phyloP scores from a whole-genome alignment of 2,329 filamentous ascomycete genomes.

The Trichoderma hamatum region DNA sequence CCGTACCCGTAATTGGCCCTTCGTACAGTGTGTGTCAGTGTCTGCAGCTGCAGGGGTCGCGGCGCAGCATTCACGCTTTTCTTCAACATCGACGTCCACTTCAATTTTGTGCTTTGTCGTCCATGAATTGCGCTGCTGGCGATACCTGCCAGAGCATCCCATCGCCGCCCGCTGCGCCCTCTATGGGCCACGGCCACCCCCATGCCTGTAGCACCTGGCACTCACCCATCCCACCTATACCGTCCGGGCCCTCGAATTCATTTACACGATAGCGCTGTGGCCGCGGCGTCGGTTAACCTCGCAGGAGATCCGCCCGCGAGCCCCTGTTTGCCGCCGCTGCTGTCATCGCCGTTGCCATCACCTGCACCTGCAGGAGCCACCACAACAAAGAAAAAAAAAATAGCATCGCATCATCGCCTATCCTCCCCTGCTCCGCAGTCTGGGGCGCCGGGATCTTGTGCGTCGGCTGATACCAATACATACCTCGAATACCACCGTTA shows the following conservation, averaged over 20 bases:
- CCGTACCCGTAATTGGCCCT: not conserved
- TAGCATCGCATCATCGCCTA: constrained; percentile 12
- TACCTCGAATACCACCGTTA: not conserved
- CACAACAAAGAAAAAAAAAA: constrained; percentile 7
- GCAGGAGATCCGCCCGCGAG: constrained; percentile 7
- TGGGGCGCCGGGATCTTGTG: constrained; percentile 13
- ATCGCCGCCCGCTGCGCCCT: not conserved
- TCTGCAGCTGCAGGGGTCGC: constrained; percentile 3
- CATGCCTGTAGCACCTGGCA: not conserved
- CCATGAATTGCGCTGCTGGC: not conserved
- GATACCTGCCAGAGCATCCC: not conserved
- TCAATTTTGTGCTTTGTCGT: not conserved
- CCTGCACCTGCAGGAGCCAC: constrained; percentile 21
- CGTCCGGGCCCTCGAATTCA: not conserved
- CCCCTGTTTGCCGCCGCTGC: constrained; percentile 9
- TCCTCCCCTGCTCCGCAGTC: constrained; percentile 23
- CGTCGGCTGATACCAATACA: not conserved
- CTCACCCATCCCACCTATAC: not conserved
- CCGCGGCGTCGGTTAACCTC: not conserved
- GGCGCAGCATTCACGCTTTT: constrained; percentile 2
- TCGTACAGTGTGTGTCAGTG: not conserved
- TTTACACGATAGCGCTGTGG: not conserved
- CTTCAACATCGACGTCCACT: not conserved
- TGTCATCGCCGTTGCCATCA: constrained; percentile 6
- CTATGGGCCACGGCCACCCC: not conserved